Conservation (phyloP, 1,139 yeast genomes). For the Pichia cactophila region DNA sequence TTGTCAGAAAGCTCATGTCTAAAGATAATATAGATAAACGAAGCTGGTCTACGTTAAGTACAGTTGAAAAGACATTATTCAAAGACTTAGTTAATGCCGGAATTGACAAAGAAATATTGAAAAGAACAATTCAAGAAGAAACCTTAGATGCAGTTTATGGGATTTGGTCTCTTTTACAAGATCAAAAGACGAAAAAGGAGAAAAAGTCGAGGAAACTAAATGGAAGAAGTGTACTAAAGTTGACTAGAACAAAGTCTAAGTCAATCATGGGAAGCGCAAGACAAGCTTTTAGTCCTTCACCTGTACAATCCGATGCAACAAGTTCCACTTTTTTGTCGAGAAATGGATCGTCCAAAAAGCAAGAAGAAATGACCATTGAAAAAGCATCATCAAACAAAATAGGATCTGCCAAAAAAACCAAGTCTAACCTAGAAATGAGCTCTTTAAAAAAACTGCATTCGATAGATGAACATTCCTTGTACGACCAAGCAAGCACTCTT, state of each 20-base stretch:
- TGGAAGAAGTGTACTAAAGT: slow-evolving; percentile 43
- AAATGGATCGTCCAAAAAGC: neutral
- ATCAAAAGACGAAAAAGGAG: slow-evolving; percentile 42
- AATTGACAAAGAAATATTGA: slow-evolving; percentile 57
- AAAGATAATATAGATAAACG: slow-evolving; percentile 26
- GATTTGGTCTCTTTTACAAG: slow-evolving; percentile 68
- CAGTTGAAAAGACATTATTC: slow-evolving; percentile 54
- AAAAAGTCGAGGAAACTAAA: slow-evolving; percentile 33
- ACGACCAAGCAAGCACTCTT: neutral
- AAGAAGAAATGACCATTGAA: neutral
- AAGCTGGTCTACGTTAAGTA: slow-evolving; percentile 23
- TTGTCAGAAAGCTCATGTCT: slow-evolving; percentile 36
- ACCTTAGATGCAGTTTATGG: slow-evolving; percentile 81
- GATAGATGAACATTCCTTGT: neutral
- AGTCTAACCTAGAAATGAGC: neutral
- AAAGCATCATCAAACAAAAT: neutral
- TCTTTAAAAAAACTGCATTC: neutral
- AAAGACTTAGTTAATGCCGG: slow-evolving; percentile 60
- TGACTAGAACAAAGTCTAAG: slow-evolving; percentile 21
- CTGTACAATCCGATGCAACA: neutral
- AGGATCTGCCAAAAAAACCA: neutral
- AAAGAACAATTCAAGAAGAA: slow-evolving; percentile 50
- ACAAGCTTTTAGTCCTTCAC: slow-evolving; percentile 16
- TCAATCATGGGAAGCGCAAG: slow-evolving; percentile 21
- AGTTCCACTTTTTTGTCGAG: slow-evolving; percentile 1